Evolutionary conservation across 768 basidiomycete genomes (phyloP).

Genomic region (Crucibulum laeve): DNA sequence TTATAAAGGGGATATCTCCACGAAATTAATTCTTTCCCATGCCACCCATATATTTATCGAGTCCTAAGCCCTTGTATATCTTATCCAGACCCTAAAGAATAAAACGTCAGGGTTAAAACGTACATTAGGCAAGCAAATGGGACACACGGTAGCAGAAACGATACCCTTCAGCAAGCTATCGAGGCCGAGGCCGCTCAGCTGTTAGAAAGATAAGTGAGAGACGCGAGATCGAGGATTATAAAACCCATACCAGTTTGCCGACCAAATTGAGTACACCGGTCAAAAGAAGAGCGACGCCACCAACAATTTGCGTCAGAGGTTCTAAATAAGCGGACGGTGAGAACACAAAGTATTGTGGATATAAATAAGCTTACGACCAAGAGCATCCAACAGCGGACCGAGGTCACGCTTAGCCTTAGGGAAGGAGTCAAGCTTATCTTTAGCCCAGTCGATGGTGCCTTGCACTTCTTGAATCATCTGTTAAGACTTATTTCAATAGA

Average conservation of each 20-base stretch:
- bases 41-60: conserved; percentile 39
- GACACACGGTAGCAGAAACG: conserved; percentile 21
- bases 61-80: conserved; percentile 27
- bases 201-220: background rate
- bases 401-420: conserved; percentile 34
- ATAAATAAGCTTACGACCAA: conserved; percentile 23
- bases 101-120: background rate
- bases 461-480: conserved; percentile 31
- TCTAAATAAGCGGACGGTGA: conserved; percentile 14
- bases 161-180: conserved; percentile 27
- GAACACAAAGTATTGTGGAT: background rate
- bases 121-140: background rate
- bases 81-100: conserved; percentile 25
- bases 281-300: conserved; percentile 29
- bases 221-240: too few relatives aligned
- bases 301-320: conserved; percentile 32
- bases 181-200: conserved; percentile 26
- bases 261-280: conserved; percentile 31
- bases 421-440: conserved; percentile 28
- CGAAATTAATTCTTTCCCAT: too few relatives aligned
- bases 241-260: conserved; percentile 17
- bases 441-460: conserved; percentile 34
- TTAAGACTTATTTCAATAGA: background rate
- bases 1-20: too few relatives aligned
- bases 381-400: conserved; percentile 29